Percentiles rank a stretch among this genome's conserved stretches.
Evolutionary conservation across 306 rosid species (phyloP).

Genomic region (Vigna nakashimae): DNA sequence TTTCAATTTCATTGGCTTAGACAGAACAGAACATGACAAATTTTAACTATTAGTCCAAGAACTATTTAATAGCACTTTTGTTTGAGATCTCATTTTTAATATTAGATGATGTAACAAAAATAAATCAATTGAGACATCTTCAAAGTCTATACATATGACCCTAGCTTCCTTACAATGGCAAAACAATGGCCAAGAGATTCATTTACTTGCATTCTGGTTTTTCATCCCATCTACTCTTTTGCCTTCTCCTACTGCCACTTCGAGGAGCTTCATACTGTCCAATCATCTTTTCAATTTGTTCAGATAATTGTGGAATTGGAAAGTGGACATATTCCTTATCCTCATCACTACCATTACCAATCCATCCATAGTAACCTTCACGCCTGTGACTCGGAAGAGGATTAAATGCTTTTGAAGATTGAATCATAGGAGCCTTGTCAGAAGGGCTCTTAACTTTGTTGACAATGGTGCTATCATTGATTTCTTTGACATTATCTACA

Average conservation of each 20-base stretch:
- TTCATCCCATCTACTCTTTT: constrained; percentile 67
- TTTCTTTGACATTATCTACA: constrained; percentile 20
- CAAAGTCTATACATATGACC: neutral
- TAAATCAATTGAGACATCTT: neutral
- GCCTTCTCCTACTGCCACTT: constrained; percentile 23
- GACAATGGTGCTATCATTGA: neutral
- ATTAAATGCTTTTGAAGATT: constrained; percentile 24
- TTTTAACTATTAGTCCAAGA: no score
- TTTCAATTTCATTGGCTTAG: no score
- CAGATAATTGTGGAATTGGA: constrained; percentile 42
- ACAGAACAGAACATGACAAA: no score
- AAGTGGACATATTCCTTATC: constrained; percentile 43
- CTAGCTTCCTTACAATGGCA: neutral
- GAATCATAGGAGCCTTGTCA: constrained; percentile 10
- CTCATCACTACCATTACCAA: constrained; percentile 11
- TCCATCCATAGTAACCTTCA: constrained; percentile 66
- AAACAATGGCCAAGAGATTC: neutral
- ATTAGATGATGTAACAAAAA: no score
- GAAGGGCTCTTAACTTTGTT: neutral
- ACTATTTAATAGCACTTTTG: no score
- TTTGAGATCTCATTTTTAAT: no score
- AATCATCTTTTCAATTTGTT: constrained; percentile 42
- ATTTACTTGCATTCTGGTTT: constrained; percentile 46
- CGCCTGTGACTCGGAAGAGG: constrained; percentile 24
- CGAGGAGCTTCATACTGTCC: constrained; percentile 10